phyloP scores from a whole-genome alignment of 208 protist species.

The Wallacemonas sp. region DNA sequence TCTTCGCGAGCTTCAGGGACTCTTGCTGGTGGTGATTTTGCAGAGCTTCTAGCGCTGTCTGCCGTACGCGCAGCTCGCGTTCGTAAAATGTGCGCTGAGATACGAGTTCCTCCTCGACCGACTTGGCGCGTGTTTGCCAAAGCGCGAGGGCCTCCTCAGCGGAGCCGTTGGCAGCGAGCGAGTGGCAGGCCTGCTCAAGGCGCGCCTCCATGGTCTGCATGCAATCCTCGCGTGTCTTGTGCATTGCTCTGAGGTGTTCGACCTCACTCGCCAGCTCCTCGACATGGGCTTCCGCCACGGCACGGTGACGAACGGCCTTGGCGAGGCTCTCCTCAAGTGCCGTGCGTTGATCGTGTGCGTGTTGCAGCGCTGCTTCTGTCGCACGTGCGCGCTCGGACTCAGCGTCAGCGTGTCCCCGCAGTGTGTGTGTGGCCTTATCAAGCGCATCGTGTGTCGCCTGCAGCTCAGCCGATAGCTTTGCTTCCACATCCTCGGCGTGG shows the following conservation, averaged over 20 bases:
- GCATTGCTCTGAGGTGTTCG: constrained; percentile 16
- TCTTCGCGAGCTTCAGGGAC: constrained; percentile 19
- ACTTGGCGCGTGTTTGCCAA: constrained; percentile 30
- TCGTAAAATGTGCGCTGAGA: constrained; percentile 41
- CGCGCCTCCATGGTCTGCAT: constrained; percentile 31
- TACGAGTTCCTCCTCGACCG: constrained; percentile 29
- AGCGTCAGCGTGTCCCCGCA: not conserved
- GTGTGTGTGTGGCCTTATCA: constrained; percentile 3
- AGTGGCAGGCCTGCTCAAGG: constrained; percentile 19
- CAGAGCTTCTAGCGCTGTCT: constrained; percentile 36
- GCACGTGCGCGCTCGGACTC: constrained; percentile 1
- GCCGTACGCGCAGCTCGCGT: constrained; percentile 38
- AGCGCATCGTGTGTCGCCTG: constrained; percentile 24
- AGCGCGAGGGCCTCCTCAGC: constrained; percentile 13
- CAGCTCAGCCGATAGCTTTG: constrained; percentile 23
- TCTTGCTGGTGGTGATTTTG: constrained; percentile 41
- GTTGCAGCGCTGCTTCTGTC: constrained; percentile 19
- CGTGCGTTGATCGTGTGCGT: constrained; percentile 8
- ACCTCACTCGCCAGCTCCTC: constrained; percentile 22
- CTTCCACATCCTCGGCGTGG: not conserved
- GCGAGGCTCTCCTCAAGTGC: constrained; percentile 1
- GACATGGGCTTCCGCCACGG: not conserved
- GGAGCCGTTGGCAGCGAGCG: not conserved
- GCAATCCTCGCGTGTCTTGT: constrained; percentile 16
- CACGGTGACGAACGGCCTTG: constrained; percentile 11